A percentile compares a stretch with the other conserved stretches of the same genome.
Conservation (phyloP, 208 protist species). For the Acanthamoeba lenticulata region DNA sequence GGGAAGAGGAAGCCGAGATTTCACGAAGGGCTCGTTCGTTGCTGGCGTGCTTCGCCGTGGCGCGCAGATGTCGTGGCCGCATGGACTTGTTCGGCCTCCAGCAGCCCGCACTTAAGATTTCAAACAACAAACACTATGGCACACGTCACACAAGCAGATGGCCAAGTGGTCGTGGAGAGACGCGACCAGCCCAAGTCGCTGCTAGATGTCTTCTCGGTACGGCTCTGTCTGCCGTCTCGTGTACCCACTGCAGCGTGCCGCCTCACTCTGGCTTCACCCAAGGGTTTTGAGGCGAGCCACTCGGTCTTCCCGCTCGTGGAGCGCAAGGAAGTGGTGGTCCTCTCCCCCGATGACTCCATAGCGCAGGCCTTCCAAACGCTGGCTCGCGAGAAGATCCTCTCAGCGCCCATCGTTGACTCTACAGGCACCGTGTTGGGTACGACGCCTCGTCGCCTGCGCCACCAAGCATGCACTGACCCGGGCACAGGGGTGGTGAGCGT, state of each 20-base stretch:
- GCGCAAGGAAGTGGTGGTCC: background rate
- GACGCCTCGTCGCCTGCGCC: background rate
- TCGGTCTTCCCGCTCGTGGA: background rate
- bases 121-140: background rate
- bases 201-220: background rate
- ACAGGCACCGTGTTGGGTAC: background rate
- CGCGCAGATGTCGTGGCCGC: background rate
- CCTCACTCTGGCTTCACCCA: background rate
- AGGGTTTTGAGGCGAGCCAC: constrained; percentile 56
- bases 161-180: background rate
- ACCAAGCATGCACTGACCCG: background rate
- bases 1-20: background rate
- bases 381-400: background rate
- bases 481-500: constrained; percentile 14
- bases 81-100: background rate
- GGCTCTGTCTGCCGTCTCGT: no score
- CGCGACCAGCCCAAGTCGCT: constrained; percentile 33
- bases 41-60: background rate
- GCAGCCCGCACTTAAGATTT: background rate
- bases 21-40: background rate
- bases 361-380: background rate
- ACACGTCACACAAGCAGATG: background rate
- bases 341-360: background rate
- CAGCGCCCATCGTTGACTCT: background rate
- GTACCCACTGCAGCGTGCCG: background rate